Base-by-base conservation (phyloP, 495 filamentous ascomycete genomes). In the Mytilinidion resinicola region DNA sequence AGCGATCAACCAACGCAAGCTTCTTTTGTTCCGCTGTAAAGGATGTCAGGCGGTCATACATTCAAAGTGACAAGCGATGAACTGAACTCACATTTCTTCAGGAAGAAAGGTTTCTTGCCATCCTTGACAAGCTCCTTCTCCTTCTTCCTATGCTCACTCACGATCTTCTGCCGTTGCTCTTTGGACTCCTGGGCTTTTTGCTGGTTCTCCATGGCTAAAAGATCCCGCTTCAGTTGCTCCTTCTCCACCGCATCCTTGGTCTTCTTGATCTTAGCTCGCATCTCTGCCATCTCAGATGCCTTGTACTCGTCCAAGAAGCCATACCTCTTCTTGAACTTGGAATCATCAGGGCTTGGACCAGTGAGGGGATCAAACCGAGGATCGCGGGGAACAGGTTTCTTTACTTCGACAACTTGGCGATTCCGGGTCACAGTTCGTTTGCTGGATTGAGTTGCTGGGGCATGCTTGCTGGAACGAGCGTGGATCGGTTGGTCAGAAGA, bases 81-180 rank as follows among this genome's bases (percentile, higher is more conserved):
- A 9, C 56, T 19, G 33, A 56, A 20, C 59, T 51, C 47, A 67
- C 68, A 56, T 73, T 86, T 83, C 81, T 97, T 97, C 61, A 96
- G 75, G 69, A 86, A 96, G 68, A 91, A 98, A 6, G 92, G 91
- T 77, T 84, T 84, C 82, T 97, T 96, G 20, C 93, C 93, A 73
- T 64, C 78, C 80, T 62, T 62, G 33, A 97, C 82, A 54, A 86
- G 71, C 71, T 90, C 85, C 73, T 88, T 88, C 80, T 98, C 93
- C 66, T 84, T 76, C 74, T 80, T 83, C 62, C 86, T 82, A 71
- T 96, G 90, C 70, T 85, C 81, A 30, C 79, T 75, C 36, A 89
- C 53, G 9, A 96, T 70, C 59, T 82, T 77, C 57, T 77, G 72
- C 71, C 86, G 80, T 19, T 82, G 77, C 50, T 88, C 86, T 66